phyloP scores from a whole-genome alignment of 2,329 filamentous ascomycete genomes.

The Alternaria conjuncta region DNA sequence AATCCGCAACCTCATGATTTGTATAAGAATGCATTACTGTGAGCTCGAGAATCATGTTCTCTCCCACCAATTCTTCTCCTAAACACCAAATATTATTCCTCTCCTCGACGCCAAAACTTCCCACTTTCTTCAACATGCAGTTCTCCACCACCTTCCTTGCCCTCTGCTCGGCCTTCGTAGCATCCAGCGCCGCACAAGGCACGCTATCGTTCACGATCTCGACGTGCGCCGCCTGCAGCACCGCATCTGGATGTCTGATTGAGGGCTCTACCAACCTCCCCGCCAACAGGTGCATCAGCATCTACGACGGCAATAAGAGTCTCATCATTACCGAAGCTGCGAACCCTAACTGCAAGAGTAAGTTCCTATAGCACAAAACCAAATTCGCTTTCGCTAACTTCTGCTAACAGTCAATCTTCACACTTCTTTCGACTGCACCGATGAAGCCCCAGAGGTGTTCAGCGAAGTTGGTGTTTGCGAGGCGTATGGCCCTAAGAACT shows the following conservation, averaged over 20 bases:
- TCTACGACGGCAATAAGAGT: not conserved
- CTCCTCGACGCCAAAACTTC: not conserved
- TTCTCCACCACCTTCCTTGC: not conserved
- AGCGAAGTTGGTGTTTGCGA: not conserved
- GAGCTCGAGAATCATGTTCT: not conserved
- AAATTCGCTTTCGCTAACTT: not conserved
- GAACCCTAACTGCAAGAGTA: not conserved
- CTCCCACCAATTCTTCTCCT: not conserved
- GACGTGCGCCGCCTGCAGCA: not conserved
- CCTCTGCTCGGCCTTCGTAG: not conserved
- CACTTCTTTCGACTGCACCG: not conserved
- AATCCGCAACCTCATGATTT: not conserved
- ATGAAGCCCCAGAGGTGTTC: not conserved
- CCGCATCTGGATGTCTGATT: not conserved
- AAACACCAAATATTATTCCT: not conserved
- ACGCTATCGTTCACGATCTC: not conserved
- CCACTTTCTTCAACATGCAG: not conserved
- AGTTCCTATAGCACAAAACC: not conserved
- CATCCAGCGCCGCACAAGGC: not conserved
- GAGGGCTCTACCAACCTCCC: not conserved
- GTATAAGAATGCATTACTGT: not conserved
- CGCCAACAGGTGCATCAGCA: not conserved
- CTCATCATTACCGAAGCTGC: not conserved
- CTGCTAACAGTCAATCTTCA: not conserved
- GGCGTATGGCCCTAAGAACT: not conserved